These are phyloP conservation scores for Elaphomyces granulatus DNA, from an alignment of 495 filamentous ascomycete genomes.

Conservation along the genomic window DNA sequence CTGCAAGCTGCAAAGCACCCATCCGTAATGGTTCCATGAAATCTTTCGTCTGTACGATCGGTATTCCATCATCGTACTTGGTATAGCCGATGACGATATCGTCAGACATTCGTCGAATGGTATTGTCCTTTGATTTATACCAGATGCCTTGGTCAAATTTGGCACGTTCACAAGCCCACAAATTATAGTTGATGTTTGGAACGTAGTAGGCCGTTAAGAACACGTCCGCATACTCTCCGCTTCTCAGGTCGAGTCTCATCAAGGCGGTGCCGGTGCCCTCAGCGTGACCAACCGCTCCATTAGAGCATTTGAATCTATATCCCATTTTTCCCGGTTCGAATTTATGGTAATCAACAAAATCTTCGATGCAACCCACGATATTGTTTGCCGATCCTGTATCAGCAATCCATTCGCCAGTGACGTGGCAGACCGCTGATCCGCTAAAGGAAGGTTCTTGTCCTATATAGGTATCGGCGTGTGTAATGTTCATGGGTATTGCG, in stretches of 20 bases:
- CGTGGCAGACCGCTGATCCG: neutral
- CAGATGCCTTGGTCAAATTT: neutral
- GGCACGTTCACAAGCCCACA: neutral
- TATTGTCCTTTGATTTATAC: slow-evolving; percentile 1
- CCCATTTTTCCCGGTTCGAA: neutral
- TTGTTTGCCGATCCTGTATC: neutral
- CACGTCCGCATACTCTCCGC: neutral
- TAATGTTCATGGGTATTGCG: neutral
- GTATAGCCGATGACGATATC: neutral
- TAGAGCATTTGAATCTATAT: neutral
- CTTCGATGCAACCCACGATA: neutral
- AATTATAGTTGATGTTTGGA: neutral
- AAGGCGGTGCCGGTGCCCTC: neutral
- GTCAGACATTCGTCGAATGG: neutral
- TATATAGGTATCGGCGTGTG: too few species aligned
- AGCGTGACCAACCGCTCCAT: neutral
- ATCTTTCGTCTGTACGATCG: neutral
- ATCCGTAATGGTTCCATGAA: neutral
- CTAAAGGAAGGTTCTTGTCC: too few species aligned
- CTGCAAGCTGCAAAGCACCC: neutral
- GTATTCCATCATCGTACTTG: neutral
- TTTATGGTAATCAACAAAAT: neutral
- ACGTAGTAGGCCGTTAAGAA: neutral
- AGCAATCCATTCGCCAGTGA: neutral
- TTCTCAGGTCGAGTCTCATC: neutral